Base-by-base conservation (phyloP, 208 protist genomes). In the Leishmania amazonensis region DNA sequence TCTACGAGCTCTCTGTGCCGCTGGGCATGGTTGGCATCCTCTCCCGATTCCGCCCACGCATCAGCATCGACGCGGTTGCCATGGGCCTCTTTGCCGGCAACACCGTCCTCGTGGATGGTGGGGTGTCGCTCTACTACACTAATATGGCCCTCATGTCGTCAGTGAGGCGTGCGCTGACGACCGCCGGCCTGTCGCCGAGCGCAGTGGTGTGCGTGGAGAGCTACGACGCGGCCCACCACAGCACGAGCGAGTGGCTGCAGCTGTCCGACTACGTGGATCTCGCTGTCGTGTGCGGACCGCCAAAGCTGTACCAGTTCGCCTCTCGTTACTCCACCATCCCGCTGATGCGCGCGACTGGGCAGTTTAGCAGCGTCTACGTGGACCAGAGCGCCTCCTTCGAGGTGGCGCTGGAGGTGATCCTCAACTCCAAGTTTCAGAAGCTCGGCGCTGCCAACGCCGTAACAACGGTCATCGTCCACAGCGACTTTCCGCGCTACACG, bases 71-170 rank as follows among this genome's bases (percentile, higher is more conserved):
- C 60, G 88, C 88, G 3, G 84, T 86, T 21, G 83, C 83, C 28
- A 92, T 91, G 88, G 87, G 85, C 24, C 81, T 94, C 75, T 77
- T 91, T 35, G 80, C 87, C 53, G 90, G 88, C 70, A 93, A 91
- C 81, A 86, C 83, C 38, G 81, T 91, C 70, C 81, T 91, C 35
- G 70, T 93, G n/a, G 90, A 93, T 53, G 86, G 85, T 47, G 90
- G 88, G 19, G 82, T 85, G 45, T 81, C 86, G 54, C 79, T 93
- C 31, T 81, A 81, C 65, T 81, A 80, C 75, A 91, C 88, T 15
- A 91, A 91, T 76, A 65, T 74, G 40, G 84, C 84, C 45, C 78
- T 93, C 28, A 86, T 90, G 72, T 40, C 71, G 24, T 78, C 65
- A 35, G 84, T 90, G 47, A 81, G 83, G 11, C 81, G 79, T 2